These are phyloP conservation scores for Avicennia marina DNA, from an alignment of 257 asterid genomes.

Conservation along the genomic window DNA sequence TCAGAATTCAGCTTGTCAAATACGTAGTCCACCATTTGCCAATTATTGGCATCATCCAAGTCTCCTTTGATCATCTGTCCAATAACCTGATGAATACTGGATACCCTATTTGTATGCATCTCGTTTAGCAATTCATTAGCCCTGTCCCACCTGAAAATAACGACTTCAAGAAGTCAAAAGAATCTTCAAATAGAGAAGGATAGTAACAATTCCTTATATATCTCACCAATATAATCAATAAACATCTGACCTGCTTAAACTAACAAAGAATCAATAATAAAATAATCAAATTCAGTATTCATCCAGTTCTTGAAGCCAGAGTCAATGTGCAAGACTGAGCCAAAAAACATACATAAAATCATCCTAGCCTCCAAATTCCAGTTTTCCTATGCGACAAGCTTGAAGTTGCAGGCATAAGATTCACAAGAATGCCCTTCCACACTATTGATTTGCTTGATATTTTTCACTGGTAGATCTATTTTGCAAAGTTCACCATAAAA, in stretches of 20 bases:
- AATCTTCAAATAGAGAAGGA: constrained; percentile 13
- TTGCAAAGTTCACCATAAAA: background rate
- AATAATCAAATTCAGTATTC: no score
- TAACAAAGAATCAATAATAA: no score
- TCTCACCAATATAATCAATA: background rate
- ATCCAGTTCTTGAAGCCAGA: no score
- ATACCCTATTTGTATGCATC: constrained; percentile 60
- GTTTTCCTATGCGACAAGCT: no score
- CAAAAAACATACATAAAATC: no score
- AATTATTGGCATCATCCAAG: constrained; percentile 68
- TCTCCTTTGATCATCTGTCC: constrained; percentile 92
- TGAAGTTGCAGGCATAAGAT: no score
- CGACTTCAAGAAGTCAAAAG: constrained; percentile 20
- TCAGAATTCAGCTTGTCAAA: constrained; percentile 86
- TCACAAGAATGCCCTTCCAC: no score
- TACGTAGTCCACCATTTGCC: constrained; percentile 97
- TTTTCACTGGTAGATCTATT: background rate
- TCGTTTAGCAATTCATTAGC: constrained; percentile 64
- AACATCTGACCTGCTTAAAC: no score
- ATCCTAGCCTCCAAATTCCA: no score
- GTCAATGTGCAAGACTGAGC: no score
- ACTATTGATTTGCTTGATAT: background rate
- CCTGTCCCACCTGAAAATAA: constrained; percentile 62
- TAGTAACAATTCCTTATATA: background rate
- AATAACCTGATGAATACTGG: constrained; percentile 74